Base-by-base conservation (phyloP, 768 basidiomycete species). In the Macrolepiota dolichaula region DNA sequence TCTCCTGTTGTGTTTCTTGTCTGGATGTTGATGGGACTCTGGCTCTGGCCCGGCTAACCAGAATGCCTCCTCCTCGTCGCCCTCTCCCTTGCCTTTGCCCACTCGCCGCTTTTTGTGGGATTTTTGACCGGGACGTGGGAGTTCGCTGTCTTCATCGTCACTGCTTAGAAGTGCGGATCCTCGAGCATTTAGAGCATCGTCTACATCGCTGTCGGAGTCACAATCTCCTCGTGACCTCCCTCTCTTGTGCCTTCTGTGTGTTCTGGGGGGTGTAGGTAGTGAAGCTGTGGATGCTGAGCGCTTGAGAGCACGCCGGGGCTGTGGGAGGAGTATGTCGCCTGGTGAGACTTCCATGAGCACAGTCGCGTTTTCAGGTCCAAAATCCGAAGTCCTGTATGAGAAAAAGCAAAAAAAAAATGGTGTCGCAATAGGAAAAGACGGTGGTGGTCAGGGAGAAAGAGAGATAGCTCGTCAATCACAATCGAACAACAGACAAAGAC, bases 251-350 rank as follows among this genome's bases (percentile, higher is more conserved):
- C 80, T 85, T 59, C 81, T 76, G 52, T 74, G 77, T 7, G 86
- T 88, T 29, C 83, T 74, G 0, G 88, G 88, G 22, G 87, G 88
- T 0, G 88, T 89, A 38, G 86, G 87, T 24, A 89, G 76, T 3
- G 85, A 85, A 32, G 83, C 80, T 19, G 84, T 77, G 17, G 87
- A 89, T 25, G 86, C 83, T 17, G 85, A 85, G 22, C 86, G 84
- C 71, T 87, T 87, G 51, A 86, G 74, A 15, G 77, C 74, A 42
- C 75, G 77, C 40, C 72, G 70, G 22, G 68, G 52, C 17, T 69
- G 71, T n/a, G 72, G 72, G 3, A 76, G 29, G 35, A 46, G 22
- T 27, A 61, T 5, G 29, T 55, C 22, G 52, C 56, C 42, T 69
- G 60, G 42, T 12, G 65, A 62, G 38, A 55, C 50, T 38, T 55